Percentiles rank a stretch among this genome's conserved stretches.
Conservation (phyloP, 805 yeast genomes). For the Lipomyces yamadae region DNA sequence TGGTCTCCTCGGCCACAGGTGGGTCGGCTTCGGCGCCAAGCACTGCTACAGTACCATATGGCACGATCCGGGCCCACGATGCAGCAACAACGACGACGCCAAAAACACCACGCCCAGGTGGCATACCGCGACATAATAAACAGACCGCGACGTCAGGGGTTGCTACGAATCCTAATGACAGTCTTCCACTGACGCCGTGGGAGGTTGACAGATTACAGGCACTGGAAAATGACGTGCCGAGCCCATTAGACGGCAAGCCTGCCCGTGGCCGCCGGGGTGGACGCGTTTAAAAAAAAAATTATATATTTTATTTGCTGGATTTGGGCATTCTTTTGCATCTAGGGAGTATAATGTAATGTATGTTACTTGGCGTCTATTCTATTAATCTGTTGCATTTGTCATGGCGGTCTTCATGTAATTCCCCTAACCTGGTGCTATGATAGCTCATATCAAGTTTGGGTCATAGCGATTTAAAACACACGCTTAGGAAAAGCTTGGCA, state of each 20-base stretch:
- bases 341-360: background rate
- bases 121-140: background rate
- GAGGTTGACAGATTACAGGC: conserved; percentile 27
- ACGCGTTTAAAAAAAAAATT: background rate
- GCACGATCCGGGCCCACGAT: conserved; percentile 1
- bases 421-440: no score
- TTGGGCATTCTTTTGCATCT: background rate
- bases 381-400: no score
- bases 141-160: background rate
- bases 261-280: conserved; percentile 12
- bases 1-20: background rate
- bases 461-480: no score
- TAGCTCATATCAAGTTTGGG: no score
- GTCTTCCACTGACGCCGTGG: conserved; percentile 33
- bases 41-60: conserved; percentile 27
- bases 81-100: conserved; percentile 12
- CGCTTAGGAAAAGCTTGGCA: no score
- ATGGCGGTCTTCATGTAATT: no score
- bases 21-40: conserved; percentile 23
- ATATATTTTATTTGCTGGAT: background rate
- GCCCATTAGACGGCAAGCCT: conserved; percentile 25
- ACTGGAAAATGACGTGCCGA: conserved; percentile 8
- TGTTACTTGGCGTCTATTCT: background rate
- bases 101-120: conserved; percentile 11
- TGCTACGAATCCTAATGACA: background rate